These are phyloP conservation scores for Umbelopsis ramanniana DNA, from an alignment of 192 early-diverging fungal genomes.

Conservation along the genomic window DNA sequence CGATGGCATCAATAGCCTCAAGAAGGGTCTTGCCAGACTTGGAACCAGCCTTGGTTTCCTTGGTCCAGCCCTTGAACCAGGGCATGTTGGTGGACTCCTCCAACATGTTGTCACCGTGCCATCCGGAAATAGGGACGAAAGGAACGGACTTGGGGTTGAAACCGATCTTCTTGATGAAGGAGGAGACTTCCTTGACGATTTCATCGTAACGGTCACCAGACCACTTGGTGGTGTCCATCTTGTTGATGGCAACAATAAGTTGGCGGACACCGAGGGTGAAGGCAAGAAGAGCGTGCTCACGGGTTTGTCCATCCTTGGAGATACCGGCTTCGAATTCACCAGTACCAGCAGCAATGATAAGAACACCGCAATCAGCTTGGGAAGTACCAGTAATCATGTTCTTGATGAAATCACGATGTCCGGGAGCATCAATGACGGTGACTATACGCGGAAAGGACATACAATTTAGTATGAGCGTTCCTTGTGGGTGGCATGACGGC, in stretches of 20 bases:
- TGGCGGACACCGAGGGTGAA: slow-evolving; percentile 98
- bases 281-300: slow-evolving; percentile 98
- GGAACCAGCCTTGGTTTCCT: slow-evolving; percentile 81
- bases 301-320: slow-evolving; percentile 99
- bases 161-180: slow-evolving; percentile 97
- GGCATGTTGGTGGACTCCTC: slow-evolving; percentile 91
- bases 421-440: slow-evolving; percentile 99
- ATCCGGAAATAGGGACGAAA: slow-evolving; percentile 98
- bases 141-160: slow-evolving; percentile 92
- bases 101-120: slow-evolving; percentile 98
- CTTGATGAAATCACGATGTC: slow-evolving; percentile 99
- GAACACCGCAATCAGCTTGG: slow-evolving; percentile 96
- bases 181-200: slow-evolving; percentile 94
- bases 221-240: slow-evolving; percentile 99
- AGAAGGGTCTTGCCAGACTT: slow-evolving; percentile 83
- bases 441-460: slow-evolving; percentile 78
- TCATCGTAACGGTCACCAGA: slow-evolving; percentile 94
- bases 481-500: too few relatives aligned
- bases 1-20: slow-evolving; percentile 94
- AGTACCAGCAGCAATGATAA: slow-evolving; percentile 91
- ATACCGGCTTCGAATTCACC: slow-evolving; percentile 91
- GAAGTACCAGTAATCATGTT: slow-evolving; percentile 99
- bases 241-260: slow-evolving; percentile 99
- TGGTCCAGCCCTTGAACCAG: slow-evolving; percentile 98
- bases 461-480: slow-evolving; percentile 69